These are phyloP conservation scores for Aspergillus baeticus DNA, from an alignment of 495 filamentous ascomycete genomes.

Conservation along the genomic window DNA sequence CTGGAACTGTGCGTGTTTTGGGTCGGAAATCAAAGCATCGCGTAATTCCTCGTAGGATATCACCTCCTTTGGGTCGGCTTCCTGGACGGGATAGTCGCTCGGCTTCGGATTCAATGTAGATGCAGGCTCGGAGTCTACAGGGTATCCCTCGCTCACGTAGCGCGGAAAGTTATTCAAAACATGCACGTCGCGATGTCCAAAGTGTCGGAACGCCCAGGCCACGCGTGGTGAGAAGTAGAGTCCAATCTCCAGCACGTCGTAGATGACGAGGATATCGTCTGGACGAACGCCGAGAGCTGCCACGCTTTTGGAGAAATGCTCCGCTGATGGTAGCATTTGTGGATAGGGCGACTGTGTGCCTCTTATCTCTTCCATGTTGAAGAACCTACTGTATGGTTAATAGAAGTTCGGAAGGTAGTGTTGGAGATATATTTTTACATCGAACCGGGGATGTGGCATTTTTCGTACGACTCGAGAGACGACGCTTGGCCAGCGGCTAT, in stretches of 20 bases:
- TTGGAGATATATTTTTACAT: constrained; percentile 20
- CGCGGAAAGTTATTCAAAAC: constrained; percentile 34
- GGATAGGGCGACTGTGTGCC: constrained; percentile 27
- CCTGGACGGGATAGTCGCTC: constrained; percentile 9
- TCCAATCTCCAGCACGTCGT: constrained; percentile 29
- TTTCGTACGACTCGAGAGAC: constrained; percentile 12
- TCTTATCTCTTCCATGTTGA: constrained; percentile 29
- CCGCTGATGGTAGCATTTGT: constrained; percentile 27
- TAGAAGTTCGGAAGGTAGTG: not conserved
- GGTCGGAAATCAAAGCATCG: not conserved
- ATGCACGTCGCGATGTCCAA: constrained; percentile 27
- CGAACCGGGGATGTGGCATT: constrained; percentile 29
- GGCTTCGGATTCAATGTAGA: not conserved
- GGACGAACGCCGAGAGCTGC: constrained; percentile 20
- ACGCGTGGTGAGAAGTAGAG: constrained; percentile 32
- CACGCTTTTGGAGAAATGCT: constrained; percentile 23
- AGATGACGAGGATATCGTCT: constrained; percentile 32
- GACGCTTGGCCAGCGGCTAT: constrained; percentile 22
- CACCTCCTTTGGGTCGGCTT: constrained; percentile 7
- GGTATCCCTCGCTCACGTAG: constrained; percentile 20
- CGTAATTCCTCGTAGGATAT: constrained; percentile 25
- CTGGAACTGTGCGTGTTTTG: not conserved
- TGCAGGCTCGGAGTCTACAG: not conserved
- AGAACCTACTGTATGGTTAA: constrained; percentile 21
- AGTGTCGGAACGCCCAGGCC: constrained; percentile 29